A percentile compares a stretch with the other conserved stretches of the same genome.
These are phyloP conservation scores for Bertia moriformis DNA, from an alignment of 2,329 filamentous ascomycete species.

Conservation along the genomic window DNA sequence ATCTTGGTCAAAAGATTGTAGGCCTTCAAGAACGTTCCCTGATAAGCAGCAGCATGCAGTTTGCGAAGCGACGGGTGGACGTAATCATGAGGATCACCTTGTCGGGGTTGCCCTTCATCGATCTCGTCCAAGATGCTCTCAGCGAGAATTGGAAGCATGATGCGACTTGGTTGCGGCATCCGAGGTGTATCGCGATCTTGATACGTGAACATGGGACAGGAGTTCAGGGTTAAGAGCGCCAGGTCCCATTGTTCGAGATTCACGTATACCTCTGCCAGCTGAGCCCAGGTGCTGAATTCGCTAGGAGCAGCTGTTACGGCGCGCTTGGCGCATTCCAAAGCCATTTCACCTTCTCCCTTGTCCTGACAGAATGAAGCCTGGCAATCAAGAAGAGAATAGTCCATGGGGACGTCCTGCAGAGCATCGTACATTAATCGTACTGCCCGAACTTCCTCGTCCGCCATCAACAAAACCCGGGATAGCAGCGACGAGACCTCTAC, in stretches of 20 bases:
- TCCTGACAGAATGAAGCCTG: slow-evolving; percentile 83
- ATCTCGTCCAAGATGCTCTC: slow-evolving; percentile 93
- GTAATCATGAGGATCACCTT: slow-evolving; percentile 35
- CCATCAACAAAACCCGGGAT: slow-evolving; percentile 81
- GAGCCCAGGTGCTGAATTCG: slow-evolving; percentile 93
- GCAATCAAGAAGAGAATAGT: slow-evolving; percentile 88
- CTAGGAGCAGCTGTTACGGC: slow-evolving; percentile 90
- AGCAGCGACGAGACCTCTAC: slow-evolving; percentile 87
- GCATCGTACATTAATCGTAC: slow-evolving; percentile 77
- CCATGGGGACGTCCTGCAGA: slow-evolving; percentile 85
- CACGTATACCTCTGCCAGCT: slow-evolving; percentile 85
- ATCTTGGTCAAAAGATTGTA: slow-evolving; percentile 91
- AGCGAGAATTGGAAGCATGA: slow-evolving; percentile 71
- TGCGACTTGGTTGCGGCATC: slow-evolving; percentile 82
- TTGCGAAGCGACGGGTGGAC: slow-evolving; percentile 77
- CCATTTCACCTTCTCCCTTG: slow-evolving; percentile 70
- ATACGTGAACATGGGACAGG: slow-evolving; percentile 99
- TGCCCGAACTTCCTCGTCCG: slow-evolving; percentile 92
- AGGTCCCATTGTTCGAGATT: slow-evolving; percentile 92
- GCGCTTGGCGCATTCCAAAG: slow-evolving; percentile 82
- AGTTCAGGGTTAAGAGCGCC: slow-evolving; percentile 86
- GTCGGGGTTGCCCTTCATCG: slow-evolving; percentile 53
- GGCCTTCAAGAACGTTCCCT: slow-evolving; percentile 88
- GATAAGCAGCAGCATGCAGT: slow-evolving; percentile 76
- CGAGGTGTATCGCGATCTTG: slow-evolving; percentile 93